Conservation (phyloP, 2,329 filamentous ascomycete species). For the Ophiosphaerella narmari region DNA sequence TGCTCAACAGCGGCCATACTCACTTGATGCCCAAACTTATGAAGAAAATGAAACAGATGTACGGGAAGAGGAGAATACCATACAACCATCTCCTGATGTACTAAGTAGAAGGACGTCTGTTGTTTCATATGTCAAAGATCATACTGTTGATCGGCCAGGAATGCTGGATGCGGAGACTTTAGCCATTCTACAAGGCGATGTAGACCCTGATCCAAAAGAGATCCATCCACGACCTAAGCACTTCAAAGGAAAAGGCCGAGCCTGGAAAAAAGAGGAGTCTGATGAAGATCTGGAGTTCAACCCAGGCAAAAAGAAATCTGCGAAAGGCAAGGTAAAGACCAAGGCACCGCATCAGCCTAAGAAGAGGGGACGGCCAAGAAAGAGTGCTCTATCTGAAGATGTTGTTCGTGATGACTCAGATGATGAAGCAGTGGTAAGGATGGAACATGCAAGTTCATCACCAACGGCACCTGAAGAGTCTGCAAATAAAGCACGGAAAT, state of each 20-base stretch:
- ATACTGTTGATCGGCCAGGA: constrained; percentile 11
- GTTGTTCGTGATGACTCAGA: constrained; percentile 19
- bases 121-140: constrained; percentile 13
- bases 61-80: constrained; percentile 9
- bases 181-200: constrained; percentile 18
- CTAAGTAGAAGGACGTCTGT: constrained; percentile 18
- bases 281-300: constrained; percentile 40
- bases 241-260: constrained; percentile 40
- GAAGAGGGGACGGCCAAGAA: constrained; percentile 26
- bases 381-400: constrained; percentile 24
- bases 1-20: constrained; percentile 43
- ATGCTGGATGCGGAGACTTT: constrained; percentile 18
- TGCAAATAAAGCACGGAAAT: constrained; percentile 13
- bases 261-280: constrained; percentile 38
- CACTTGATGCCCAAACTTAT: constrained; percentile 39
- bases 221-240: constrained; percentile 22
- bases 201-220: constrained; percentile 8
- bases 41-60: constrained; percentile 22
- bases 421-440: neutral
- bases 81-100: constrained; percentile 5
- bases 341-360: constrained; percentile 5
- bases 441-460: constrained; percentile 2
- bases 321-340: constrained; percentile 15
- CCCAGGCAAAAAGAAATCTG: constrained; percentile 22
- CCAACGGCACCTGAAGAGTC: constrained; percentile 8